A percentile compares a stretch with the other conserved stretches of the same genome.
Conservation (phyloP, 768 basidiomycete genomes). For the Chalciporus pseudorubinellus region DNA sequence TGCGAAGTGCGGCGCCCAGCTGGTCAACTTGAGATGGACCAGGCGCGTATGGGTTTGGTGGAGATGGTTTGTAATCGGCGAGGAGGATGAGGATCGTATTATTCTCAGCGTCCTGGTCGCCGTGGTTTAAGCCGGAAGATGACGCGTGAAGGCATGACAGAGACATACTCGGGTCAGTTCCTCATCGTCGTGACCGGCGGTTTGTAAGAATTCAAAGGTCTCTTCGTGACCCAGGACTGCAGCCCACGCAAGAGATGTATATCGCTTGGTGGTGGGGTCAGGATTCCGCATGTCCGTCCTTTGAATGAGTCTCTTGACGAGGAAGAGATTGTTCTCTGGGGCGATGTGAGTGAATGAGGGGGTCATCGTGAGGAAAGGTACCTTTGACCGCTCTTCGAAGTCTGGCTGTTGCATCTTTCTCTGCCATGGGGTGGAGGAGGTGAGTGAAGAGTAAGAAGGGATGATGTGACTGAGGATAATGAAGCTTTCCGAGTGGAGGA, state of each 20-base stretch:
- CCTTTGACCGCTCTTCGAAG: slow-evolving; percentile 82
- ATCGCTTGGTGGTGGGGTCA: slow-evolving; percentile 69
- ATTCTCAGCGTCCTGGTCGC: slow-evolving; percentile 77
- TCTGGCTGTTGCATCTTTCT: slow-evolving; percentile 74
- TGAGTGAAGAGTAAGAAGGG: slow-evolving; percentile 19
- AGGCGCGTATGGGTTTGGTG: slow-evolving; percentile 44
- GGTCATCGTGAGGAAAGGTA: slow-evolving; percentile 21
- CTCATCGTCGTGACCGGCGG: slow-evolving; percentile 87
- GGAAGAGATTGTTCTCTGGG: slow-evolving; percentile 90
- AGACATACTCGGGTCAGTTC: slow-evolving; percentile 81
- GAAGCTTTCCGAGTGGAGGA: slow-evolving; percentile 12
- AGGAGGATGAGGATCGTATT: slow-evolving; percentile 92
- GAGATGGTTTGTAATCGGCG: slow-evolving; percentile 70
- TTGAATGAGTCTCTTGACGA: slow-evolving; percentile 85
- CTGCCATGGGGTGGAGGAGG: slow-evolving; percentile 57
- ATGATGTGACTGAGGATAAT: slow-evolving; percentile 15
- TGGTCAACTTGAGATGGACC: slow-evolving; percentile 55
- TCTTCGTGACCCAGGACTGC: slow-evolving; percentile 87
- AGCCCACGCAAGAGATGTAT: slow-evolving; percentile 91
- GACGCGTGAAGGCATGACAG: not conserved
- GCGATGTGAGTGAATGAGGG: slow-evolving; percentile 15
- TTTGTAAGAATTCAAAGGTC: slow-evolving; percentile 88
- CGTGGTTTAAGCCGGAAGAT: slow-evolving; percentile 17
- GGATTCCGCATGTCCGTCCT: slow-evolving; percentile 89
- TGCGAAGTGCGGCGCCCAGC: slow-evolving; percentile 72